Percentiles rank a stretch among this genome's conserved stretches.
Evolutionary conservation across 2,329 filamentous ascomycete species (phyloP).

Genomic region (Ophiostoma sp.): DNA sequence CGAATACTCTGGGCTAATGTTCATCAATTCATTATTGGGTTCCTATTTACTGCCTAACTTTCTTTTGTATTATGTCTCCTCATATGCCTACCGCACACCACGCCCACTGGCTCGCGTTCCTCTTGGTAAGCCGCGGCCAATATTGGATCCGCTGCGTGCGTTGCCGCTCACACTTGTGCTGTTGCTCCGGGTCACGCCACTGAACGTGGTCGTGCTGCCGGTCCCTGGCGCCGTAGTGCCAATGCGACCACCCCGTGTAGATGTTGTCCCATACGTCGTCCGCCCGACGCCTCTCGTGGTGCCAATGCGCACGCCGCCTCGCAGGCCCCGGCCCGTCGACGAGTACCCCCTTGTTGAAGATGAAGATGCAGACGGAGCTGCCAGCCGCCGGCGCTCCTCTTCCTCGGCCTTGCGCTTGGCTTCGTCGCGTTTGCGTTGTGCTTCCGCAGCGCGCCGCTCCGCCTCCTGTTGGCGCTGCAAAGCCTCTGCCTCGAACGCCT

Average conservation of each 20-base stretch:
- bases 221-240: background rate
- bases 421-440: slow-evolving; percentile 74
- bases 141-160: slow-evolving; percentile 41
- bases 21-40: slow-evolving; percentile 20
- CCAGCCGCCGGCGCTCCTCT: slow-evolving; percentile 51
- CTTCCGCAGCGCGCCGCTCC: slow-evolving; percentile 73
- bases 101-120: slow-evolving; percentile 46
- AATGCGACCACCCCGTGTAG: slow-evolving; percentile 3
- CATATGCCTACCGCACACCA: slow-evolving; percentile 17
- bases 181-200: slow-evolving; percentile 23
- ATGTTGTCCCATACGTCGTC: background rate
- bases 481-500: slow-evolving; percentile 82
- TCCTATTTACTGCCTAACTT: background rate
- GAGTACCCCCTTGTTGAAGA: slow-evolving; percentile 16
- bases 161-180: slow-evolving; percentile 10
- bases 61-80: slow-evolving; percentile 24
- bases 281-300: slow-evolving; percentile 14
- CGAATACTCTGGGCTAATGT: background rate
- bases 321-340: background rate
- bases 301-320: slow-evolving; percentile 18
- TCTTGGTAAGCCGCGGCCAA: slow-evolving; percentile 51
- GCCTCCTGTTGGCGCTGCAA: slow-evolving; percentile 71
- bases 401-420: slow-evolving; percentile 64
- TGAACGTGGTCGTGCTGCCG: slow-evolving; percentile 17
- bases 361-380: slow-evolving; percentile 11